Evolutionary conservation across 1,284 basidiomycete genomes (phyloP), one percentile per base, ranked within the genome.

Genomic region (Takashimella koratensis): DNA sequence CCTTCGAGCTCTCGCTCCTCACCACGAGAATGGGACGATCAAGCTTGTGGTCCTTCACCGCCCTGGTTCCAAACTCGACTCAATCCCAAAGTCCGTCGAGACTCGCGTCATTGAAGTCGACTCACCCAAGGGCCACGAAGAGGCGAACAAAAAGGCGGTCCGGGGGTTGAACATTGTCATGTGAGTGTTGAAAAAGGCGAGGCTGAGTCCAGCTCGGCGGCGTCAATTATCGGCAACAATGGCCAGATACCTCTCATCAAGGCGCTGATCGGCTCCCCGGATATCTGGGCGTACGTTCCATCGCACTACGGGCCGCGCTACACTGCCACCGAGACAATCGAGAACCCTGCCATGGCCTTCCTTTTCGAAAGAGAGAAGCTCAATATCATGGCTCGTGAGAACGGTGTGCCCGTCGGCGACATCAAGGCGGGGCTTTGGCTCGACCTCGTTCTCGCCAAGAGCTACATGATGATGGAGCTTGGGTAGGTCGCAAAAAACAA

Each of bases 41-140:
- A 47, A 47, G 45, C 45, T 47, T 26, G n/a, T 47, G 19, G 19
- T 47, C 26, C 21, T 47, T 26, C 45, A 47, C 27, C 45, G 45
- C 27, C 22, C 45, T 8, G 45, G 45, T 19, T 47, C 45, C 5
- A 47, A 36, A 19, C 26, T 47, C 26, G 45, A 26, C 45, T 10
- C 8, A 19, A 19, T 47, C 12, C 45, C 45, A 19, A 26, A 23
- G 10, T 23, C n/a, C 26, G 6, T 30, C 19, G 45, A 47, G 24
- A 19, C n/a, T 19, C 45, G 45, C 25, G 26, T 36, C 12, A 23
- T 47, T n/a, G 45, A 47, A 23, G 8, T 25, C 25, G 26, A 23
- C 3, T 25, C 10, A 16, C 30, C 30, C 30, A 16, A 36, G 30
- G 30, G 30, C 30, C 30, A 36, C 16, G 30, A 8, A 36, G 30